These are phyloP conservation scores for Cyclocybe cylindracea DNA, from an alignment of 768 basidiomycete species.

Conservation along the genomic window DNA sequence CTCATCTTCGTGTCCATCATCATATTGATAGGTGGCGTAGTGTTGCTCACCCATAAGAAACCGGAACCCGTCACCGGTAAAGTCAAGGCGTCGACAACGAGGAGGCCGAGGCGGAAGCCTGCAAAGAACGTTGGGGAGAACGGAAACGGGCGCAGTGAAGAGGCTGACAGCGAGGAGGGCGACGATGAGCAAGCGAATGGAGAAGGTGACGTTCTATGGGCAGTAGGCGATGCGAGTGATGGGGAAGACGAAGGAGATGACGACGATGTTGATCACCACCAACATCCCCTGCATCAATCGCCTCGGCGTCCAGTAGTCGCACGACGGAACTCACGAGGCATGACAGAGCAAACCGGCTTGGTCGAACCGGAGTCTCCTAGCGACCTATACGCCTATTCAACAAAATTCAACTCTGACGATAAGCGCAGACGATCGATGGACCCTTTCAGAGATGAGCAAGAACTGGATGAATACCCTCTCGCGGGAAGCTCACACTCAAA, in stretches of 20 bases:
- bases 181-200: slow-evolving; percentile 42
- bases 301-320: slow-evolving; percentile 5
- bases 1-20: slow-evolving; percentile 85
- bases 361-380: slow-evolving; percentile 8
- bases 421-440: slow-evolving; percentile 27
- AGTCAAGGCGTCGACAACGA: slow-evolving; percentile 32
- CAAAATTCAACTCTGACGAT: slow-evolving; percentile 3
- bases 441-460: slow-evolving; percentile 26
- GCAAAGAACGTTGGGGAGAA: slow-evolving; percentile 16
- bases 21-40: slow-evolving; percentile 87
- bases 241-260: slow-evolving; percentile 49
- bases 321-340: background rate
- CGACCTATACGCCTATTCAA: slow-evolving; percentile 1
- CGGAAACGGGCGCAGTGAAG: slow-evolving; percentile 8
- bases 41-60: slow-evolving; percentile 93
- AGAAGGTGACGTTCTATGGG: slow-evolving; percentile 59
- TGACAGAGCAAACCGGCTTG: slow-evolving; percentile 18
- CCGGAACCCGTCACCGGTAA: slow-evolving; percentile 53
- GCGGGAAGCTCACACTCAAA: background rate
- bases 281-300: slow-evolving; percentile 34
- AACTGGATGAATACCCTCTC: slow-evolving; percentile 10
- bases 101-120: slow-evolving; percentile 14
- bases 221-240: slow-evolving; percentile 72
- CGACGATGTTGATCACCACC: slow-evolving; percentile 44
- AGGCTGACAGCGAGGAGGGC: slow-evolving; percentile 29